These are phyloP conservation scores for Helicocarpus griseus DNA, from an alignment of 2,329 filamentous ascomycete genomes.

Conservation along the genomic window DNA sequence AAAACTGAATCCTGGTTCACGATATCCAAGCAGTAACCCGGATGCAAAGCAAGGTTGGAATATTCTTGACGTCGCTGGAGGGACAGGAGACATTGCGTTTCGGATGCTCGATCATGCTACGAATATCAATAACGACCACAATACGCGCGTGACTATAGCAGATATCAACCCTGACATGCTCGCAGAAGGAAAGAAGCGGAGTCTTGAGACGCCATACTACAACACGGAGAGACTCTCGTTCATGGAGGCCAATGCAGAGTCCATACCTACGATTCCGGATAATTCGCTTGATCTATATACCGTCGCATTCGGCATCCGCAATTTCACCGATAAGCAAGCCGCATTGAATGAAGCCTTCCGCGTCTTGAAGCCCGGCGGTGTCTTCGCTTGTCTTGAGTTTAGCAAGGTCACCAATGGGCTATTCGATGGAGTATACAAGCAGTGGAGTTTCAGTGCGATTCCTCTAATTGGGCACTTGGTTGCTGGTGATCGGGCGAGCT, in stretches of 20 bases:
- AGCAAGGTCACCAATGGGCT: conserved; percentile 69
- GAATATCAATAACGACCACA: conserved; percentile 65
- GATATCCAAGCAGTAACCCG: conserved; percentile 28
- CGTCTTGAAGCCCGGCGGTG: conserved; percentile 84
- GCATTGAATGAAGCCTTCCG: conserved; percentile 77
- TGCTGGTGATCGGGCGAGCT: conserved; percentile 86
- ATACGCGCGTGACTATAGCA: conserved; percentile 77
- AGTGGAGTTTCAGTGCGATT: conserved; percentile 92
- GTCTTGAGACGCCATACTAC: conserved; percentile 52
- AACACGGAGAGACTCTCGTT: conserved; percentile 53
- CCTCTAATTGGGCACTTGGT: conserved; percentile 92
- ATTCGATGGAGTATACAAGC: conserved; percentile 81
- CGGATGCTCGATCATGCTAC: conserved; percentile 85
- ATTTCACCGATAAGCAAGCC: conserved; percentile 84
- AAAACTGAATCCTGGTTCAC: conserved; percentile 70
- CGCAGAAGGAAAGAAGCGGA: conserved; percentile 72
- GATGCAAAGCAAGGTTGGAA: conserved; percentile 45
- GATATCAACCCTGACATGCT: conserved; percentile 98
- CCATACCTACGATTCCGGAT: conserved; percentile 54
- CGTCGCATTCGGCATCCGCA: conserved; percentile 92
- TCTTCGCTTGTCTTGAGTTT: conserved; percentile 96
- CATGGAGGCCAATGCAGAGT: conserved; percentile 83
- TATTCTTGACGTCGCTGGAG: conserved; percentile 93
- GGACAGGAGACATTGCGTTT: conserved; percentile 96
- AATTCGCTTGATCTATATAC: conserved; percentile 88